These are phyloP conservation scores for Chiua virens DNA, from an alignment of 768 basidiomycete species.

Conservation along the genomic window DNA sequence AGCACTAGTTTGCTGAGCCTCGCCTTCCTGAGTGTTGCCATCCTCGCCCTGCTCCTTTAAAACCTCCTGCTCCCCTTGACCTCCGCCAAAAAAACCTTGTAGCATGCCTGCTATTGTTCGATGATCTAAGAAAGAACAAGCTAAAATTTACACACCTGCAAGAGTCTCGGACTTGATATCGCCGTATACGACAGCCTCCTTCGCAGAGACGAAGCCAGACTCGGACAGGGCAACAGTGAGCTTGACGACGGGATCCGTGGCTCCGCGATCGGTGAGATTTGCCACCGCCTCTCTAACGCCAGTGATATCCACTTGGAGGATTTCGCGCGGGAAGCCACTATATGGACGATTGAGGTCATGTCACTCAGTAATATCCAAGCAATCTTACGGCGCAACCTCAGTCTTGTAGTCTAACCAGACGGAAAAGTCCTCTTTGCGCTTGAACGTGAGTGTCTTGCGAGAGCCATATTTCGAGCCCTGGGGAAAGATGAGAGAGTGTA, in stretches of 20 bases:
- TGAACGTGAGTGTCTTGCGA: slow-evolving; percentile 86
- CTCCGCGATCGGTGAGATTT: slow-evolving; percentile 83
- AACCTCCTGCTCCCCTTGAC: slow-evolving; percentile 37
- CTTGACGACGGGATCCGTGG: slow-evolving; percentile 81
- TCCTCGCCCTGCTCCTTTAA: slow-evolving; percentile 29
- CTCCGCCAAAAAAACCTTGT: slow-evolving; percentile 81
- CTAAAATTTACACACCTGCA: slow-evolving; percentile 47
- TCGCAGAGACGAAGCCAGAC: slow-evolving; percentile 80
- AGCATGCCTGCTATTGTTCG: slow-evolving; percentile 60
- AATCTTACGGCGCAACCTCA: slow-evolving; percentile 56
- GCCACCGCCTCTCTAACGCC: slow-evolving; percentile 75
- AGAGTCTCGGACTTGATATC: slow-evolving; percentile 82
- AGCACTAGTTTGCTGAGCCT: slow-evolving; percentile 30
- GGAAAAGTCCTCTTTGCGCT: slow-evolving; percentile 79
- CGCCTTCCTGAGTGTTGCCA: slow-evolving; percentile 25
- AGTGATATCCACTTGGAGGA: slow-evolving; percentile 69
- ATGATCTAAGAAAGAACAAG: slow-evolving; percentile 7
- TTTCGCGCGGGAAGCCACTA: slow-evolving; percentile 71
- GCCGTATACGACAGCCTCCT: slow-evolving; percentile 75
- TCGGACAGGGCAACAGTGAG: slow-evolving; percentile 82
- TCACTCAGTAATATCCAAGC: not conserved
- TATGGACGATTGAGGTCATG: not conserved
- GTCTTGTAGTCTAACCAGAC: slow-evolving; percentile 78
- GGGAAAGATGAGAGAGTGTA: slow-evolving; percentile 77
- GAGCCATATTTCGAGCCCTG: slow-evolving; percentile 72